These are phyloP conservation scores for Thermothelomyces thermophilus DNA, from an alignment of 2,329 filamentous ascomycete genomes.

Conservation along the genomic window DNA sequence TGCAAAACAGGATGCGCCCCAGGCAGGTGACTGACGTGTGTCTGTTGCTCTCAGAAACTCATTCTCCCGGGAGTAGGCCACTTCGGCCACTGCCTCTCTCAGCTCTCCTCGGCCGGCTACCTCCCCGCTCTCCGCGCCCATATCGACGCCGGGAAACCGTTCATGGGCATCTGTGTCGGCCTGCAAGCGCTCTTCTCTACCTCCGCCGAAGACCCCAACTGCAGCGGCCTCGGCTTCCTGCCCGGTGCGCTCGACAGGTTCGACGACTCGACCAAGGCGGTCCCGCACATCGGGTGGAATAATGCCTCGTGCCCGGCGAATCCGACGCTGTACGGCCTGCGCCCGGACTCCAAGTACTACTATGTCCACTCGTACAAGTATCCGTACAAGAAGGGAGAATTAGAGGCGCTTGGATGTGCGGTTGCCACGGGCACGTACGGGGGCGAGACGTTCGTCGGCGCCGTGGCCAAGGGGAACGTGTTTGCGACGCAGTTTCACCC, in stretches of 20 bases:
- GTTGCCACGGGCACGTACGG: slow-evolving; percentile 90
- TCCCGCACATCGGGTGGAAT: slow-evolving; percentile 99
- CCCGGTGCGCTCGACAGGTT: slow-evolving; percentile 68
- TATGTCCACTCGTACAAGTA: slow-evolving; percentile 95
- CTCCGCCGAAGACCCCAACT: slow-evolving; percentile 68
- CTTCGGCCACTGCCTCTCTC: slow-evolving; percentile 90
- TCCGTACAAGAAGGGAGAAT: slow-evolving; percentile 63
- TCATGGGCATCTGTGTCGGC: slow-evolving; percentile 96
- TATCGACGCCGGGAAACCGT: slow-evolving; percentile 86
- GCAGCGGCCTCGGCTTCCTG: slow-evolving; percentile 70
- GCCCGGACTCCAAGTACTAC: slow-evolving; percentile 87
- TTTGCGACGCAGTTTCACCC: slow-evolving; percentile 96
- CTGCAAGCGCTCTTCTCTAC: slow-evolving; percentile 84
- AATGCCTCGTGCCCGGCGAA: slow-evolving; percentile 52
- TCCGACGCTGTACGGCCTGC: slow-evolving; percentile 66
- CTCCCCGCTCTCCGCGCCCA: slow-evolving; percentile 75
- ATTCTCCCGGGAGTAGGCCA: slow-evolving; percentile 96
- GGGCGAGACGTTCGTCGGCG: slow-evolving; percentile 82
- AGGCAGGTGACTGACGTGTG: neutral
- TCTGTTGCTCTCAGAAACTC: slow-evolving; percentile 58
- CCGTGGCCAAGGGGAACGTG: slow-evolving; percentile 76
- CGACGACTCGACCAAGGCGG: slow-evolving; percentile 69
- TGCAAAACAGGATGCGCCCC: neutral
- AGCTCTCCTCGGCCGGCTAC: slow-evolving; percentile 76
- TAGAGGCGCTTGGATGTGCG: slow-evolving; percentile 80